A percentile compares a stretch with the other conserved stretches of the same genome.
Evolutionary conservation across 2,329 filamentous ascomycete species (phyloP).

Genomic region (Hymenoscyphus albidus): DNA sequence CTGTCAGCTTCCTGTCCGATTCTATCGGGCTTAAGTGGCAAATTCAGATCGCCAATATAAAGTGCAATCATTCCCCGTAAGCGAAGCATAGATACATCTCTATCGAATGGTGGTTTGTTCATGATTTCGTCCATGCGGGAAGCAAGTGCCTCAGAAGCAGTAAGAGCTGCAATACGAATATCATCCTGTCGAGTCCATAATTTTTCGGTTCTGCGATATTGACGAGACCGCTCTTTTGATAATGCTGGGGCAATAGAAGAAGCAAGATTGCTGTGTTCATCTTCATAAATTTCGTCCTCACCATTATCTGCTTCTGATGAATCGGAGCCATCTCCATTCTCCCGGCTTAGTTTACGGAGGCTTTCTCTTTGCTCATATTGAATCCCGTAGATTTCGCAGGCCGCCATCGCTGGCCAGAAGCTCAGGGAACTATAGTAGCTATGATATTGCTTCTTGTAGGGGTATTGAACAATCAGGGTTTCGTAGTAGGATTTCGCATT

Average conservation of each 20-base stretch:
- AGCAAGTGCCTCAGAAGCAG: conserved; percentile 58
- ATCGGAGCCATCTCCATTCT: not conserved
- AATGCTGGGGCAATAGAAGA: conserved; percentile 22
- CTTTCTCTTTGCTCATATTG: conserved; percentile 55
- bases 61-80: conserved; percentile 71
- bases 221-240: conserved; percentile 17
- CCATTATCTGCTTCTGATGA: conserved; percentile 26
- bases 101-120: conserved; percentile 65
- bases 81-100: conserved; percentile 61
- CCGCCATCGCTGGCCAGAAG: conserved; percentile 79
- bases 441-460: conserved; percentile 57
- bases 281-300: conserved; percentile 21
- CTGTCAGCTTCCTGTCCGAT: conserved; percentile 20
- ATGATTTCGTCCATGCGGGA: conserved; percentile 68
- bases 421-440: conserved; percentile 63
- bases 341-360: conserved; percentile 37
- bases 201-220: conserved; percentile 19
- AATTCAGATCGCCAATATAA: conserved; percentile 67
- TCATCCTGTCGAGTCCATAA: conserved; percentile 31
- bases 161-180: conserved; percentile 26
- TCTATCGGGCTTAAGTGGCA: conserved; percentile 36
- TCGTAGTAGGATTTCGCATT: conserved; percentile 69
- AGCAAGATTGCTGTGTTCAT: conserved; percentile 18
- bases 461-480: conserved; percentile 70
- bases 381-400: conserved; percentile 74